phyloP scores from a whole-genome alignment of 1,139 yeast genomes.

The Geotrichum macrosporum region DNA sequence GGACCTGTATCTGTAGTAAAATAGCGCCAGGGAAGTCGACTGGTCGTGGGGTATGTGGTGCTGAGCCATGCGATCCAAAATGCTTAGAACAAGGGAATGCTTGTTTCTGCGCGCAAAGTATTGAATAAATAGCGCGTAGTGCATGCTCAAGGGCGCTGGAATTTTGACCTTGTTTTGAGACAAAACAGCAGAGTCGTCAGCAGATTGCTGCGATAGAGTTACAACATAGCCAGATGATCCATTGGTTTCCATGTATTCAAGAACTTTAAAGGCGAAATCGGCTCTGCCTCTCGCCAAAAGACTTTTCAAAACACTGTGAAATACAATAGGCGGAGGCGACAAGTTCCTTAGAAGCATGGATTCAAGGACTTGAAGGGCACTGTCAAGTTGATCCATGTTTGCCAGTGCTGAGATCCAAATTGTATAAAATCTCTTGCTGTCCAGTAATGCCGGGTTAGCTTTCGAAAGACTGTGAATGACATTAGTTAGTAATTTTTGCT shows the following conservation, averaged over 20 bases:
- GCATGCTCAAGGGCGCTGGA: slow-evolving; percentile 25
- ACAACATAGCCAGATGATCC: slow-evolving; percentile 2
- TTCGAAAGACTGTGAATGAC: slow-evolving; percentile 12
- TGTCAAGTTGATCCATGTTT: slow-evolving; percentile 26
- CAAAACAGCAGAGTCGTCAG: background rate
- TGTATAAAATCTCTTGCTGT: slow-evolving; percentile 28
- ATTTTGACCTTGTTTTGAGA: slow-evolving; percentile 8
- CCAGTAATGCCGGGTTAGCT: slow-evolving; percentile 28
- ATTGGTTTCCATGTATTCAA: slow-evolving; percentile 25
- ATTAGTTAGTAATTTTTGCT: background rate
- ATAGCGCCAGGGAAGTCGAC: slow-evolving; percentile 26
- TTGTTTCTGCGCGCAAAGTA: slow-evolving; percentile 28
- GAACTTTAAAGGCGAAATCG: slow-evolving; percentile 25
- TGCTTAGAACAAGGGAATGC: slow-evolving; percentile 22
- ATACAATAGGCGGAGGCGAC: slow-evolving; percentile 23
- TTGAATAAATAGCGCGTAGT: slow-evolving; percentile 30
- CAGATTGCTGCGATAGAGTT: background rate
- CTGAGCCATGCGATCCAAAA: slow-evolving; percentile 26
- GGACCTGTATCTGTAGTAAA: slow-evolving; percentile 27
- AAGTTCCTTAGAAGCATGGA: slow-evolving; percentile 29
- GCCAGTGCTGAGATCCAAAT: slow-evolving; percentile 33
- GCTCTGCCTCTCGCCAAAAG: slow-evolving; percentile 25
- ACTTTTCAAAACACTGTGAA: slow-evolving; percentile 27
- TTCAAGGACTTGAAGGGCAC: slow-evolving; percentile 29
- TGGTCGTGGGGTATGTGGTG: slow-evolving; percentile 22